phyloP scores from a whole-genome alignment of 2,329 filamentous ascomycete species.

The Triangularia setosa region DNA sequence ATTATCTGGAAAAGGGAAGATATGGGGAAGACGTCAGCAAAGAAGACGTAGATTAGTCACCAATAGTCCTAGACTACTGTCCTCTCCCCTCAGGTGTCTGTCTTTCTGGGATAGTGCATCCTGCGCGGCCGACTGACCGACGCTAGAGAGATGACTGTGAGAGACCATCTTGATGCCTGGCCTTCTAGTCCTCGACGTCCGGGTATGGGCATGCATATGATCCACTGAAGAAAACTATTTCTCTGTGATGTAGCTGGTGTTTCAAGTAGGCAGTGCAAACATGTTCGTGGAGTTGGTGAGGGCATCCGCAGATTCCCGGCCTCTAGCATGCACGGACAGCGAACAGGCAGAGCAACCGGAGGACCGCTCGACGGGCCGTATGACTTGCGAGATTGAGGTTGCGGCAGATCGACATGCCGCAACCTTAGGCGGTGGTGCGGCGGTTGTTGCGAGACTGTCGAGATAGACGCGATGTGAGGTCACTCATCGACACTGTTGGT shows the following conservation, averaged over 20 bases:
- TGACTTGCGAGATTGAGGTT: background rate
- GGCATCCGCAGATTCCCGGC: background rate
- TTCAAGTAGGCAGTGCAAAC: background rate
- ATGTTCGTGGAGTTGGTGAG: background rate
- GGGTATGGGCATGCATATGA: background rate
- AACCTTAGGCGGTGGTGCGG: background rate
- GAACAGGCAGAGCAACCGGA: background rate
- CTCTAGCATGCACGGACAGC: background rate
- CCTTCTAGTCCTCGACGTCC: background rate
- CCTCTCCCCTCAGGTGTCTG: background rate
- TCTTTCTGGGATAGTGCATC: background rate
- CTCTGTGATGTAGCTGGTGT: background rate
- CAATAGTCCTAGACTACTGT: background rate
- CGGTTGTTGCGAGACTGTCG: background rate
- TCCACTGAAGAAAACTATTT: background rate
- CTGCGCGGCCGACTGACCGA: conserved; percentile 5
- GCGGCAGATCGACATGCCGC: background rate
- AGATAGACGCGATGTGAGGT: background rate
- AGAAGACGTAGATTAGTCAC: background rate
- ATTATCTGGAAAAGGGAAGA: background rate
- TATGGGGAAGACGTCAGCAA: background rate
- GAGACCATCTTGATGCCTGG: conserved; percentile 4
- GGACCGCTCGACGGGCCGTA: background rate
- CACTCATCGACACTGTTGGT: background rate
- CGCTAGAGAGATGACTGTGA: background rate